Conservation (phyloP, 2,329 filamentous ascomycete genomes). For the Aspergillus sp. region DNA sequence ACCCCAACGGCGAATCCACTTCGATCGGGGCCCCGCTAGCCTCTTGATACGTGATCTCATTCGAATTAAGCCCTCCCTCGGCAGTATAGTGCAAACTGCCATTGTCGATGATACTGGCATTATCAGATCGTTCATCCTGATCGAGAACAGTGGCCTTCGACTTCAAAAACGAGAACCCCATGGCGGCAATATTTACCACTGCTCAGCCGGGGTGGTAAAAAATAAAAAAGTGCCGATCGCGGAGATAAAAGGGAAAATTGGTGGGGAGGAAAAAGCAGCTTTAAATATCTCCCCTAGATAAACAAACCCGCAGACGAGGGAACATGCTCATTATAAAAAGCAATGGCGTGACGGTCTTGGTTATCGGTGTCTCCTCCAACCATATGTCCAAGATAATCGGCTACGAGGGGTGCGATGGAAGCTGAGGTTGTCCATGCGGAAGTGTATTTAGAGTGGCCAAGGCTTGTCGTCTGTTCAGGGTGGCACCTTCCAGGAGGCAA, state of each 20-base stretch:
- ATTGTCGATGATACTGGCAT: constrained; percentile 9
- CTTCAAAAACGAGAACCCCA: background rate
- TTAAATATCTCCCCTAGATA: background rate
- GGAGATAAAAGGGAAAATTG: background rate
- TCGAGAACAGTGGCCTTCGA: background rate
- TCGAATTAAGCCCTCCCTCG: constrained; percentile 43
- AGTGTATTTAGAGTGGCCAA: background rate
- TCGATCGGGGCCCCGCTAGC: constrained; percentile 63
- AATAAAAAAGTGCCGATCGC: background rate
- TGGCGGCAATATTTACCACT: background rate
- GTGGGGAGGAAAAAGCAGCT: background rate
- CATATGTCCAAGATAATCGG: background rate
- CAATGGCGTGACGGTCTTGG: background rate
- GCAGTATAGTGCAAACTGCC: constrained; percentile 15
- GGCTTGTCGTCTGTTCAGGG: background rate
- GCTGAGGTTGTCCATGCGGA: background rate
- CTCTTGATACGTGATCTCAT: constrained; percentile 57
- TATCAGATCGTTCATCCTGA: background rate
- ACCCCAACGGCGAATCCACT: constrained; percentile 57
- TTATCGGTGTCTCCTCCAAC: background rate
- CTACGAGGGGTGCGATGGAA: background rate
- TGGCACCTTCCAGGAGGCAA: background rate
- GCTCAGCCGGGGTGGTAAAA: background rate
- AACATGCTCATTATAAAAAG: background rate
- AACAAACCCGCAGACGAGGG: background rate